A percentile compares a stretch with the other conserved stretches of the same genome.
Conservation (phyloP, 306 rosid genomes). For the Dryas octopetala region DNA sequence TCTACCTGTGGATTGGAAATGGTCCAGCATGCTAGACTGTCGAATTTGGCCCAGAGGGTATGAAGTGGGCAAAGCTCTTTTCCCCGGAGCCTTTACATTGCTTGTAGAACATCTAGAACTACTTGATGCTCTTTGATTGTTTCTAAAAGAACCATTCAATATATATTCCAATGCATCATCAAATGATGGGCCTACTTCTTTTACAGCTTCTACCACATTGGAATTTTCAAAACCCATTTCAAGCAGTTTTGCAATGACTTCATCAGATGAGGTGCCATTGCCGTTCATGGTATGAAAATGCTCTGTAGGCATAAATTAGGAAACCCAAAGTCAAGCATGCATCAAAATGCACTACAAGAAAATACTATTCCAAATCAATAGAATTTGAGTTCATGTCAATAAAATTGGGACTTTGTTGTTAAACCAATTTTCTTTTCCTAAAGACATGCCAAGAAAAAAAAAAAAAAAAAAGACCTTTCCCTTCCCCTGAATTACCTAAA, state of each 20-base stretch:
- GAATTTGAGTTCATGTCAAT: neutral
- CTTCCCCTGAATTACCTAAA: neutral
- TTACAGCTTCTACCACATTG: conserved; percentile 40
- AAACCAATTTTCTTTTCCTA: neutral
- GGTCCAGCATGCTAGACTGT: conserved; percentile 67
- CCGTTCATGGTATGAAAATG: conserved; percentile 36
- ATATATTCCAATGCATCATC: conserved; percentile 50
- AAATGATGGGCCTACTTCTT: conserved; percentile 50
- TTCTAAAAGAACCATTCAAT: conserved; percentile 31
- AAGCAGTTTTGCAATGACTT: conserved; percentile 51
- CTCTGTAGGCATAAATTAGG: neutral
- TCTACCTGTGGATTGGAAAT: conserved; percentile 44
- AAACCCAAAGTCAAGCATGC: neutral
- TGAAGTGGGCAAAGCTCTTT: conserved; percentile 32
- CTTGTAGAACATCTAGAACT: conserved; percentile 22
- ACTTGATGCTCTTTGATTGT: conserved; percentile 24
- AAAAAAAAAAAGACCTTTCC: neutral
- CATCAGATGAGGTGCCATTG: conserved; percentile 31
- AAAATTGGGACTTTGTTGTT: neutral
- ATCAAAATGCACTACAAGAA: conserved; percentile 10
- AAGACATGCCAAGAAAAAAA: too few relatives aligned
- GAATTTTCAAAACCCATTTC: conserved; percentile 67
- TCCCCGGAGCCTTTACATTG: conserved; percentile 27
- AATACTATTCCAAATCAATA: neutral
- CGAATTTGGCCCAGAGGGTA: conserved; percentile 34